phyloP scores from a whole-genome alignment of 805 yeast species.

The Brettanomyces nanus region DNA sequence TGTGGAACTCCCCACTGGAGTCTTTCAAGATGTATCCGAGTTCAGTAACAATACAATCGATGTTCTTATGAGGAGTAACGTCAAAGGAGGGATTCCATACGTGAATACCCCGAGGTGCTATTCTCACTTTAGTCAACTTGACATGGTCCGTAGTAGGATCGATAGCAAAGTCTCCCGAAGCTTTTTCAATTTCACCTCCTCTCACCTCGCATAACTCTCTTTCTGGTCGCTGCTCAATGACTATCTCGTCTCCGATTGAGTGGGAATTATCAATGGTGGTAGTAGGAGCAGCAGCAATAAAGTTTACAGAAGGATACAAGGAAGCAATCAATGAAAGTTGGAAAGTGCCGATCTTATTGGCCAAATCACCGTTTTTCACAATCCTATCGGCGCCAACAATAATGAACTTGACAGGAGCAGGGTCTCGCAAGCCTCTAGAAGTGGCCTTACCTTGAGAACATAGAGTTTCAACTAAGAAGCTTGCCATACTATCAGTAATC shows the following conservation, averaged over 20 bases:
- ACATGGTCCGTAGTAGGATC: slow-evolving; percentile 13
- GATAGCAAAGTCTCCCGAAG: slow-evolving; percentile 23
- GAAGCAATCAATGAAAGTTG: slow-evolving; percentile 74
- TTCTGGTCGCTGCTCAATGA: slow-evolving; percentile 82
- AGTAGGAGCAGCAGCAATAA: slow-evolving; percentile 91
- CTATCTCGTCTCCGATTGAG: slow-evolving; percentile 60
- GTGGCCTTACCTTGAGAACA: slow-evolving; percentile 16
- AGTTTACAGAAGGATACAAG: slow-evolving; percentile 57
- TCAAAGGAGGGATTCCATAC: slow-evolving; percentile 98
- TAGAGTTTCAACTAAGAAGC: slow-evolving; percentile 55
- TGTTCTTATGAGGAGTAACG: slow-evolving; percentile 74
- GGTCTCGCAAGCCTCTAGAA: slow-evolving; percentile 18
- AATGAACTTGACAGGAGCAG: slow-evolving; percentile 74
- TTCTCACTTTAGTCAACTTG: slow-evolving; percentile 46
- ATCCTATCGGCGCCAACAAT: slow-evolving; percentile 95
- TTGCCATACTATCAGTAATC: slow-evolving; percentile 87
- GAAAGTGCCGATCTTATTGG: slow-evolving; percentile 93
- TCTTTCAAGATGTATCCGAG: slow-evolving; percentile 48
- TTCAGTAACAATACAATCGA: slow-evolving; percentile 89
- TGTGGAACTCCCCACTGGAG: slow-evolving; percentile 37
- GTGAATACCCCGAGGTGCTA: slow-evolving; percentile 75
- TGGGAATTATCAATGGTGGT: slow-evolving; percentile 78
- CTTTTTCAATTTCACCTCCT: slow-evolving; percentile 48
- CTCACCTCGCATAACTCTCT: slow-evolving; percentile 68
- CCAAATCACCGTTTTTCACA: slow-evolving; percentile 89